Evolutionary conservation across 2,329 filamentous ascomycete species (phyloP).

Genomic region (Emmonsia crescens): DNA sequence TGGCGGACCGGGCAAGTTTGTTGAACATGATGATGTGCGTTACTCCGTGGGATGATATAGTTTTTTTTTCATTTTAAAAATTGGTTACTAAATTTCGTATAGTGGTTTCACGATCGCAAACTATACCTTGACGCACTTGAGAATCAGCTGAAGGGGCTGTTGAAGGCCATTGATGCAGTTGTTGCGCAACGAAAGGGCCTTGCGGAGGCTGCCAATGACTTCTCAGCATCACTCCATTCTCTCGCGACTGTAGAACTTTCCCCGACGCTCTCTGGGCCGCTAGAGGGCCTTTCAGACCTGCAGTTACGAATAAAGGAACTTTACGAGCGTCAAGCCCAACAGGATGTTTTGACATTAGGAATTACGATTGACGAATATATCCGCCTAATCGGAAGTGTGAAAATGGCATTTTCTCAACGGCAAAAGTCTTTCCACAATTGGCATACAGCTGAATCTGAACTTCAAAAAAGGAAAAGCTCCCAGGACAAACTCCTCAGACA

Average conservation of each 20-base stretch:
- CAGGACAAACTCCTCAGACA: conserved; percentile 95
- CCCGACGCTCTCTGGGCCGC: conserved; percentile 71
- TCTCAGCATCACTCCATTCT: conserved; percentile 84
- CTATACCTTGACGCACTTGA: conserved; percentile 92
- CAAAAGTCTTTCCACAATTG: conserved; percentile 94
- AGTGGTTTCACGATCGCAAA: conserved; percentile 97
- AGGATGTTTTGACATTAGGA: conserved; percentile 89
- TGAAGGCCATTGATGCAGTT: conserved; percentile 91
- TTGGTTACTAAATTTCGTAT: conserved; percentile 15
- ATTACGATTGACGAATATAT: conserved; percentile 99
- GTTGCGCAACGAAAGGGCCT: conserved; percentile 86
- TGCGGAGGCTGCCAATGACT: conserved; percentile 85
- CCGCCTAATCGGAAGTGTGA: conserved; percentile 85
- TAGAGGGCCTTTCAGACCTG: conserved; percentile 85
- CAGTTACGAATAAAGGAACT: conserved; percentile 90
- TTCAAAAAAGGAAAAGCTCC: conserved; percentile 75
- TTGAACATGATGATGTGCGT: conserved; percentile 86
- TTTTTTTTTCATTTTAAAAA: background rate
- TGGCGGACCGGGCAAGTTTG: conserved; percentile 72
- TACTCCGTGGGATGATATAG: background rate
- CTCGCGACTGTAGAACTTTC: conserved; percentile 89
- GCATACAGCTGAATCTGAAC: conserved; percentile 80
- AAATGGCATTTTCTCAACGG: conserved; percentile 81
- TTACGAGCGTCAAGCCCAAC: conserved; percentile 92
- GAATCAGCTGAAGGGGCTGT: conserved; percentile 74